Percentiles rank a stretch among this genome's conserved stretches.
Evolutionary conservation across 1,284 basidiomycete species (phyloP).

Genomic region (Pascua sp.): DNA sequence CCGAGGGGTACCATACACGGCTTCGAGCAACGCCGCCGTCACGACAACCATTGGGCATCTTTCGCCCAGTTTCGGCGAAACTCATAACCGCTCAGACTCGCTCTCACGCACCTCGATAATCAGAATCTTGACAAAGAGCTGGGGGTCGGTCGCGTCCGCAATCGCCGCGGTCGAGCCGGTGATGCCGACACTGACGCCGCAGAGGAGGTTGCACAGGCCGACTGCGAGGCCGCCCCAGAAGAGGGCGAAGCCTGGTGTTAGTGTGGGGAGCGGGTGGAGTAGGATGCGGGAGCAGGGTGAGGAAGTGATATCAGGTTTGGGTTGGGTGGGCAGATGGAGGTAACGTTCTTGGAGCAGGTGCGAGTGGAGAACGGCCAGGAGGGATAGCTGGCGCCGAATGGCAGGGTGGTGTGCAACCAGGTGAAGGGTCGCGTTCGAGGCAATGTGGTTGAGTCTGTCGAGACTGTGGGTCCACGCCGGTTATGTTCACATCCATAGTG

Average conservation of each 20-base stretch:
- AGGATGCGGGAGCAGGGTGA: neutral
- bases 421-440: too few relatives aligned
- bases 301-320: neutral
- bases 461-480: too few relatives aligned
- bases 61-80: conserved; percentile 3
- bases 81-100: too few relatives aligned
- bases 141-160: conserved; percentile 86
- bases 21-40: neutral
- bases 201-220: conserved; percentile 82
- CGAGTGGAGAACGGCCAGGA: too few relatives aligned
- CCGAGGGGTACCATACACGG: too few relatives aligned
- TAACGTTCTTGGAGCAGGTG: too few relatives aligned
- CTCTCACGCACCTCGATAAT: conserved; percentile 63
- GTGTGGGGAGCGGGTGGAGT: neutral
- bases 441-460: too few relatives aligned
- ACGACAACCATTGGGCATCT: too few relatives aligned
- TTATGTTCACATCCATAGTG: too few relatives aligned
- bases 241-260: conserved; percentile 69
- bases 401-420: too few relatives aligned
- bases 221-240: conserved; percentile 95
- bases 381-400: too few relatives aligned
- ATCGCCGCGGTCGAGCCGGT: conserved; percentile 88
- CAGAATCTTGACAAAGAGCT: conserved; percentile 88
- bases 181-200: conserved; percentile 84
- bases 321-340: neutral